Base-by-base conservation (phyloP, 176 grass and related monocot genomes). In the Pharus latifolius region DNA sequence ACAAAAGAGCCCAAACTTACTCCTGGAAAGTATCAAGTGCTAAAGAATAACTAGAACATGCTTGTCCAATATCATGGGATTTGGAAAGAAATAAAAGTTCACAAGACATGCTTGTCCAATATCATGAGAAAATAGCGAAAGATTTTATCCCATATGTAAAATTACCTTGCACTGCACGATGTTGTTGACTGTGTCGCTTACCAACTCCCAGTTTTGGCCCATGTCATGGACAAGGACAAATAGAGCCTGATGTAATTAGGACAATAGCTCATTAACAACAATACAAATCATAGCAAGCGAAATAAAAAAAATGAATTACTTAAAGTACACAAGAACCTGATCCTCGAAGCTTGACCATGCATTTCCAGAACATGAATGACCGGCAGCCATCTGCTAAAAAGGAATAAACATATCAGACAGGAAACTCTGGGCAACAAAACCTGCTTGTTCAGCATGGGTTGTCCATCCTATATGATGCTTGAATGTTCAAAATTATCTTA, bases 201-300 rank as follows among this genome's bases (percentile, higher is more conserved):
- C 77, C 54, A 98, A 73, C 65, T 98, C 94, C 94, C 94, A 98
- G 50, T 98, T 98, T 82, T 83, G 78, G 83, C 94, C 94, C 89
- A 98, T 74, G 73, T 98, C 94, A 81, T 98, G 94, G 53, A 98
- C 94, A 67, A 98, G 89, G 81, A 93, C 89, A 56, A 98, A 89
- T 71, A 98, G 94, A 63, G 87, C 86, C 94, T 98, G 68, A 56
- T n/a, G 78, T 57, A 77, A 75, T 74, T n/a, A 72, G 63, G 37
- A 69, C 49, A 65, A 46, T 6, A 47, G 43, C 31, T 78, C 60
- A 87, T 44, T 24, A 71, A 69, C 50, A n/a, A n/a, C n/a, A n/a
- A n/a, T n/a, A 65, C 40, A 62, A 73, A 70, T 17, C 7, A 10
- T 60, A 69, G n/a, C 17, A 72, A 46, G 22, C 40, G 23, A 57